Percentiles rank a stretch among this genome's conserved stretches.
These are phyloP conservation scores for Colletotrichum sp. DNA, from an alignment of 2,329 filamentous ascomycete genomes.

Conservation along the genomic window DNA sequence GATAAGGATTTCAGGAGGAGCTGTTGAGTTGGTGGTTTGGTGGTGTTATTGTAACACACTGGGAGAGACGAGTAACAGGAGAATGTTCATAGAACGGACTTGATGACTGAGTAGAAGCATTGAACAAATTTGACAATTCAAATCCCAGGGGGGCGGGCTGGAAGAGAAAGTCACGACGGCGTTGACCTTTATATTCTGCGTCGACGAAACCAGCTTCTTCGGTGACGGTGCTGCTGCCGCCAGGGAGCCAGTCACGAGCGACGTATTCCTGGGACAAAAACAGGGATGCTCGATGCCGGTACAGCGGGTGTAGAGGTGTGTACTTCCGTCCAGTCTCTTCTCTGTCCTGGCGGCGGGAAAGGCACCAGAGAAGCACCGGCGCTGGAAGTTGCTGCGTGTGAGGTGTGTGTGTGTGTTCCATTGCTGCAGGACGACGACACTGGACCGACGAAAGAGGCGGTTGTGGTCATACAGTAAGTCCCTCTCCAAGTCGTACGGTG, in stretches of 20 bases:
- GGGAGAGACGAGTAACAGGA: background rate
- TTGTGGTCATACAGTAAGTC: slow-evolving; percentile 9
- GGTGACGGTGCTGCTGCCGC: slow-evolving; percentile 14
- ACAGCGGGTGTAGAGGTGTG: background rate
- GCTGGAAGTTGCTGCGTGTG: background rate
- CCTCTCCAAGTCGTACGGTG: background rate
- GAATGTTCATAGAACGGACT: background rate
- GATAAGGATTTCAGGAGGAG: slow-evolving; percentile 3
- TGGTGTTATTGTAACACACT: slow-evolving; percentile 12
- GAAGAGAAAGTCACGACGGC: slow-evolving; percentile 6
- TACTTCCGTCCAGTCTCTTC: background rate
- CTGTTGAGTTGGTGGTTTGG: background rate
- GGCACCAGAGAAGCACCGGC: background rate
- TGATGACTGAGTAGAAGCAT: slow-evolving; percentile 13
- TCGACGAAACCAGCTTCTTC: slow-evolving; percentile 21
- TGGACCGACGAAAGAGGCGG: background rate
- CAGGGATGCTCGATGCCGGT: slow-evolving; percentile 20
- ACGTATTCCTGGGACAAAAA: slow-evolving; percentile 7
- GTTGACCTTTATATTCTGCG: slow-evolving; percentile 17
- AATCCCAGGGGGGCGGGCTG: background rate
- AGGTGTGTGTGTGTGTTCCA: background rate
- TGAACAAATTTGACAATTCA: slow-evolving; percentile 12
- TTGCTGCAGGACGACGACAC: background rate
- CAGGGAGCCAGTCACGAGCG: slow-evolving; percentile 19
- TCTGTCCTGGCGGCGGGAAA: background rate